Evolutionary conservation across 129 eudicot species (phyloP).

Genomic region (Saussurea involucrata): DNA sequence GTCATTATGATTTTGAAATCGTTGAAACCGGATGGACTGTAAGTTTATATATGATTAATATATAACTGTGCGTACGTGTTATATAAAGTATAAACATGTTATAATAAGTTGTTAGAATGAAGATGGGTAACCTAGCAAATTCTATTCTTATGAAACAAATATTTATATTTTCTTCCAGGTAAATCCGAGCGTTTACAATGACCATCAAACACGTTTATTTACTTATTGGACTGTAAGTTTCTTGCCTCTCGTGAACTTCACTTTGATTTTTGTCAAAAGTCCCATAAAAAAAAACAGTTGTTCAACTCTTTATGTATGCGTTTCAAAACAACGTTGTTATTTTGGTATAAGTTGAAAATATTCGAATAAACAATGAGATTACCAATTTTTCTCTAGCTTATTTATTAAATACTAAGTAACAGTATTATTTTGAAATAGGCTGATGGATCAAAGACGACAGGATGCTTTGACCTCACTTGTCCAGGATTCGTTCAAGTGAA

Average conservation of each 20-base stretch:
- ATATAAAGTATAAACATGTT: neutral
- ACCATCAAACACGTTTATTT: constrained; percentile 56
- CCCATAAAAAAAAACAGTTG: neutral
- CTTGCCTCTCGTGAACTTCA: neutral
- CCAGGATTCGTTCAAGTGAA: constrained; percentile 90
- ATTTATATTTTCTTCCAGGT: constrained; percentile 32
- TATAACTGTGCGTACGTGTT: neutral
- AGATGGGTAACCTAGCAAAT: neutral
- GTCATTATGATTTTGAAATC: constrained; percentile 28
- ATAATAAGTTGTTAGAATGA: neutral
- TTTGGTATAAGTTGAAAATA: neutral
- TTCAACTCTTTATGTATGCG: neutral
- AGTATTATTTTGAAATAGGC: constrained; percentile 25
- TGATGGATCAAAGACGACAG: constrained; percentile 62
- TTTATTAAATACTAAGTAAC: neutral
- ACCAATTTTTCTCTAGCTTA: neutral
- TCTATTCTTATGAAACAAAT: neutral
- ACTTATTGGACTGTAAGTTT: constrained; percentile 65
- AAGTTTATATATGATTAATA: constrained; percentile 5
- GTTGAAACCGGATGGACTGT: constrained; percentile 71
- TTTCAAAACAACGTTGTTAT: neutral
- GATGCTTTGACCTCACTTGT: constrained; percentile 79
- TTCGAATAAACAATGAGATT: neutral
- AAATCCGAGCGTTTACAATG: constrained; percentile 67
- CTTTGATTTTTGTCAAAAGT: neutral